A percentile compares a stretch with the other conserved stretches of the same genome.
Conservation (phyloP, 805 yeast species). For the Starmerella bacillaris region DNA sequence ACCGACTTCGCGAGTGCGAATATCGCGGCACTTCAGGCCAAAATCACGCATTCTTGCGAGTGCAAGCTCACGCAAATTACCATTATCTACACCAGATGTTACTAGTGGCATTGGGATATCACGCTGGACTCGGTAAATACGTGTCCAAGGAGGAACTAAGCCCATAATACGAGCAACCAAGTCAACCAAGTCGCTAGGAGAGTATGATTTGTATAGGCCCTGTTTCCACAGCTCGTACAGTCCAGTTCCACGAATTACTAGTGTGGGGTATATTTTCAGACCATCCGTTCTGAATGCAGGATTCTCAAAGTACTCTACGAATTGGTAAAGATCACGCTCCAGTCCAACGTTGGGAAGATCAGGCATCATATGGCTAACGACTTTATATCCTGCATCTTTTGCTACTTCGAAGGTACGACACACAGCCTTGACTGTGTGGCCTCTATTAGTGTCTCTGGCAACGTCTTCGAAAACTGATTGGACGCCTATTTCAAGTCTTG, state of each 20-base stretch:
- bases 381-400: conserved; percentile 96
- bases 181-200: conserved; percentile 85
- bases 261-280: conserved; percentile 81
- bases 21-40: conserved; percentile 90
- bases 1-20: conserved; percentile 94
- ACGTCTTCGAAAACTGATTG: conserved; percentile 96
- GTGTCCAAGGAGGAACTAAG: conserved; percentile 96
- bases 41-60: conserved; percentile 95
- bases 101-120: conserved; percentile 99
- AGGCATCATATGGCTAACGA: conserved; percentile 99
- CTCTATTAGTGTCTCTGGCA: conserved; percentile 94
- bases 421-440: conserved; percentile 91
- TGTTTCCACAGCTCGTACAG: conserved; percentile 93
- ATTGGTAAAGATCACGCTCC: conserved; percentile 94
- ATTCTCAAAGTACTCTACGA: conserved; percentile 87
- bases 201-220: conserved; percentile 83
- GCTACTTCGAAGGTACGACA: conserved; percentile 90
- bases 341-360: conserved; percentile 96
- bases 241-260: conserved; percentile 95
- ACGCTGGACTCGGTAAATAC: conserved; percentile 94
- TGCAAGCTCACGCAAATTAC: conserved; percentile 87
- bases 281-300: conserved; percentile 97
- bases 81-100: conserved; percentile 94
- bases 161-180: conserved; percentile 91
- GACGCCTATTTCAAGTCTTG: conserved; percentile 90